Evolutionary conservation across 805 yeast species (phyloP), one percentile per base, ranked within the genome.

Genomic region (Candida schatavii): DNA sequence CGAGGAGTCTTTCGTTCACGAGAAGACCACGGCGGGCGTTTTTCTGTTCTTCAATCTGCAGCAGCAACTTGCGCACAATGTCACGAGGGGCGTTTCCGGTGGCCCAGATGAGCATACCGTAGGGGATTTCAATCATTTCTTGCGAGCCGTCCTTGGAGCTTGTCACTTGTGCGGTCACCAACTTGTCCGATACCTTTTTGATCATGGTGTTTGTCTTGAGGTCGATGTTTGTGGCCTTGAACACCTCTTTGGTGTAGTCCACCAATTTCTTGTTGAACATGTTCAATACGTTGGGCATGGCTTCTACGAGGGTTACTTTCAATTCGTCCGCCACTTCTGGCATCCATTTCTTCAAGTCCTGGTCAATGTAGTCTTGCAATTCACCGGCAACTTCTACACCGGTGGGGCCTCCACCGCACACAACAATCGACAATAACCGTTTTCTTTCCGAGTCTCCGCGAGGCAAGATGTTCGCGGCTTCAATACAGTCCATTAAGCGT

Each of bases 311-410:
- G 37, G 91, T 77, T 40, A 91, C 93, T 56, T 79, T 78, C 66
- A 89, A 80, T 65, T 90, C 97, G 52, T 75, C 70, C 50, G 88
- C 82, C 51, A 90, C 78, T 56, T 77, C 84, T 33, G 97, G 97
- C 70, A 87, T 84, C 89, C 95, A 87, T 68, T 83, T 86, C 55
- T 72, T 69, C 67, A 90, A 75, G 66, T 90, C 98, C 65, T 90
- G 95, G 64, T 86, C 89, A 48, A 89, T 85, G 68, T 87, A 91
- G 67, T 90, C 98, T 70, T 86, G 95, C 55, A 90, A 72, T 69
- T 91, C 97, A 58, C 96, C 98, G 52, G 97, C 97, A 56, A 89
- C 85, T 70, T 89, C 97, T 48, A 90, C 97, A 72, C 98, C 98
- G 34, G 98, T 90, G 62, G 98, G 97, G 50, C 98, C 98, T 68